Evolutionary conservation across 192 early-diverging fungal genomes (phyloP).

Genomic region (Coemansia sp.): DNA sequence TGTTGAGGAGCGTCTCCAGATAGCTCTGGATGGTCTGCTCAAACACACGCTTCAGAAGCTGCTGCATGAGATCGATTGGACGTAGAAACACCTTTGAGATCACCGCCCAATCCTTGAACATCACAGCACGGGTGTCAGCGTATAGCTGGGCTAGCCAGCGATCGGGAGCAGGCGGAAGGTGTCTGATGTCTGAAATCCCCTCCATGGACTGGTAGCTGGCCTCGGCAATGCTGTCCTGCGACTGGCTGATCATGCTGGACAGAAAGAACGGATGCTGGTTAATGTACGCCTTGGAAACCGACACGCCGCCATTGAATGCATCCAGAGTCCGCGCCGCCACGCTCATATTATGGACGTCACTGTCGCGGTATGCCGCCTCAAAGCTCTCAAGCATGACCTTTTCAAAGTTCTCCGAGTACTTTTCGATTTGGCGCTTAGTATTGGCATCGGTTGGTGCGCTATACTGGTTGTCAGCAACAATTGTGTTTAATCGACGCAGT

Average conservation of each 20-base stretch:
- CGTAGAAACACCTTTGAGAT: constrained; percentile 96
- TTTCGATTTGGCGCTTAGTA: constrained; percentile 86
- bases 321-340: constrained; percentile 78
- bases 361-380: constrained; percentile 79
- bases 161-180: constrained; percentile 66
- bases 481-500: constrained; percentile 78
- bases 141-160: constrained; percentile 75
- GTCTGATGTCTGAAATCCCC: constrained; percentile 45
- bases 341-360: constrained; percentile 73
- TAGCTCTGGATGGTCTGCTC: constrained; percentile 94
- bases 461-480: constrained; percentile 57
- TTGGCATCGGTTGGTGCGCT: constrained; percentile 45
- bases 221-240: constrained; percentile 52
- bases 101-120: constrained; percentile 85
- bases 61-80: constrained; percentile 86
- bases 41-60: constrained; percentile 92
- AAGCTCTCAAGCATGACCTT: constrained; percentile 85
- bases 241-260: constrained; percentile 71
- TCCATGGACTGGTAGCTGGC: constrained; percentile 50
- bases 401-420: constrained; percentile 91
- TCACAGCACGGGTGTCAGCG: constrained; percentile 78
- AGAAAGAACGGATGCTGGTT: constrained; percentile 98
- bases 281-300: constrained; percentile 91
- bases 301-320: constrained; percentile 96
- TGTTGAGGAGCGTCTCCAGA: constrained; percentile 75